Base-by-base conservation (phyloP, 352 stramenopile species). In the Globisporangium lucens region DNA sequence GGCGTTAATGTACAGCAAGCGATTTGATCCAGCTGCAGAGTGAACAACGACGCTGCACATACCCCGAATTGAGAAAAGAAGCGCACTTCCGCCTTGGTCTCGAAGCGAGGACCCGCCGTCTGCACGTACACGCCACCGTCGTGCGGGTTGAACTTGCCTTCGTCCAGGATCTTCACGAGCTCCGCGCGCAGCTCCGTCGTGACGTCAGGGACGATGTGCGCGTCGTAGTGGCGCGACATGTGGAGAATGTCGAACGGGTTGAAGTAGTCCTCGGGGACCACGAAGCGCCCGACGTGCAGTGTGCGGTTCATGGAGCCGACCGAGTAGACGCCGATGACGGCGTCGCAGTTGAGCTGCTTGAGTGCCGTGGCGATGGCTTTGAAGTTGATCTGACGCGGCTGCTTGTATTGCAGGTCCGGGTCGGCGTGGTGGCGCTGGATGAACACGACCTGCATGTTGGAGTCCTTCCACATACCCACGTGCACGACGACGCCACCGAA, bases 1-100 rank as follows among this genome's bases (percentile, higher is more conserved):
- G 38, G 6, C 38, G 38, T 46, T 46, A 46, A 46, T 46, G 38
- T 17, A 59, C 1, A 61, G 27, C 17, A 29, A 1, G 4, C 17
- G 59, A 22, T 62, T 29, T 17, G 10, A n/a, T n/a, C 27, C 41
- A 65, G 5, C 13, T 46, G 15, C 33, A 20, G 2, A 33, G 22
- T 8, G 13, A 12, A 33, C 7, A 35, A 20, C 38, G 20, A 0
- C 17, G 12, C 38, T 46, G 12, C 9, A 35, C 17, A 20, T 70
- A 83, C 76, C 9, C 89, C 90, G 53, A 90, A 94, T 69, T 94
- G 84, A 30, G 87, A 76, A 63, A 96, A 94, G 74, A 94, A 95
- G 56, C 86, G 86, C 77, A 97, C 89, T 73, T 97, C 90, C 13
- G 90, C 82, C 76, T 96, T 96, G 61, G 90, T 97, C 75, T 97